A percentile compares a stretch with the other conserved stretches of the same genome.
phyloP scores from a whole-genome alignment of 2,329 filamentous ascomycete genomes.

The Trichoderma guizhouense region DNA sequence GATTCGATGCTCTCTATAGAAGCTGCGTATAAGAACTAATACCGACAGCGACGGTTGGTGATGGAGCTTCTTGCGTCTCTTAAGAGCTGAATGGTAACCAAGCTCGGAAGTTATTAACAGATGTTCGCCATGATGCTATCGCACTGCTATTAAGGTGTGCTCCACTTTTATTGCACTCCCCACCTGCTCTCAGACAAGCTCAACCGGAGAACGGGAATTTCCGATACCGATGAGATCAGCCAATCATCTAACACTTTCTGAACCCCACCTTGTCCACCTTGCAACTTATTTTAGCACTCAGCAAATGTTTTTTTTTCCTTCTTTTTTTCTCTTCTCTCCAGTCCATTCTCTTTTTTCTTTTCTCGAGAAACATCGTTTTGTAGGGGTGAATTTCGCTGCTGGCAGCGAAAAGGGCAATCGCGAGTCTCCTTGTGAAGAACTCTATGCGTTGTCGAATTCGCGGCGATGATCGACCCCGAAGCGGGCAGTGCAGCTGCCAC shows the following conservation, averaged over 20 bases:
- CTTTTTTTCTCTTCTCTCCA: not conserved
- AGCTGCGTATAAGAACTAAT: not conserved
- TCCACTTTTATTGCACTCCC: not conserved
- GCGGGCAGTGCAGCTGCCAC: slow-evolving; percentile 8
- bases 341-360: not conserved
- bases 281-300: not conserved
- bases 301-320: not conserved
- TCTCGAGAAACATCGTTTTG: not conserved
- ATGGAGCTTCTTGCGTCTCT: not conserved
- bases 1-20: not conserved
- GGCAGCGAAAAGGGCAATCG: not conserved
- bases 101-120: not conserved
- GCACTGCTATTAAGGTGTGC: not conserved
- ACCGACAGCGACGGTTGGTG: not conserved
- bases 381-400: not conserved
- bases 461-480: slow-evolving; percentile 13
- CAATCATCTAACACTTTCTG: not conserved
- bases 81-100: not conserved
- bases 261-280: not conserved
- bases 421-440: not conserved
- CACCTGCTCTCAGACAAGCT: not conserved
- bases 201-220: not conserved
- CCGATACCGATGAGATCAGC: not conserved
- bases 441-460: slow-evolving; percentile 2
- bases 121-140: slow-evolving; percentile 11